Base-by-base conservation (phyloP, 148 eudicot species). In the Polygonum maritimum region DNA sequence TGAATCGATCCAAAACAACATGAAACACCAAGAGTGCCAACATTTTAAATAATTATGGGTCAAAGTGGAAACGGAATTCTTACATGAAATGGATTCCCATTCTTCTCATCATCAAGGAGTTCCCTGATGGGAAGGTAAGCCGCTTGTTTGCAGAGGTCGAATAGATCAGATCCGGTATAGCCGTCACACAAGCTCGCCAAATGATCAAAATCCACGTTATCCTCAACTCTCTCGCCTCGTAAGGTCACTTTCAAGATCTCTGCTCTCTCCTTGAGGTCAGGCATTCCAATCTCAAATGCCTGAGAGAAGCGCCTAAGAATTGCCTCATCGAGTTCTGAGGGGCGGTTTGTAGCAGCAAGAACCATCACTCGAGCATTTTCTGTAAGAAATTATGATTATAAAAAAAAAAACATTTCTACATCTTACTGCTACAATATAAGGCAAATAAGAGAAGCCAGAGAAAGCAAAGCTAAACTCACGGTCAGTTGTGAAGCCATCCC, bases 311-410 rank as follows among this genome's bases (percentile, higher is more conserved):
- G 97, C 36, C 98, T 84, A 26, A 94, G 93, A 78, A 94, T 94
- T 69, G 97, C 98, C 82, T 94, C 97, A 79, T 94, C 98, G 76
- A 94, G 97, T 77, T 94, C 98, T 48, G 94, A 90, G 49, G 98
- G 98, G 39, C 98, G 96, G 78, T 94, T 94, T 76, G 98, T 94
- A 14, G 98, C 98, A 81, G 97, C 96, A 78, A 94, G 96, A 71
- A 94, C 98, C 97, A 94, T 94, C 79, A 94, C 98, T 76, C 97
- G 84, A 41, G 97, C 96, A 86, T 90, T 84, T 71, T 90, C 98
- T 92, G 76, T 82, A 85, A 36, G 31, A 35, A 2, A 69, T 69
- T 69, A 0, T 12, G 77, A 57, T 18, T 38, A 74, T 21, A 33
- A 39, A 15, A 75, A 49, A 22, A 7, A 40, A 33, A 11, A 39